Conservation (phyloP, 2,329 filamentous ascomycete genomes). For the Stenocarpella maydis region DNA sequence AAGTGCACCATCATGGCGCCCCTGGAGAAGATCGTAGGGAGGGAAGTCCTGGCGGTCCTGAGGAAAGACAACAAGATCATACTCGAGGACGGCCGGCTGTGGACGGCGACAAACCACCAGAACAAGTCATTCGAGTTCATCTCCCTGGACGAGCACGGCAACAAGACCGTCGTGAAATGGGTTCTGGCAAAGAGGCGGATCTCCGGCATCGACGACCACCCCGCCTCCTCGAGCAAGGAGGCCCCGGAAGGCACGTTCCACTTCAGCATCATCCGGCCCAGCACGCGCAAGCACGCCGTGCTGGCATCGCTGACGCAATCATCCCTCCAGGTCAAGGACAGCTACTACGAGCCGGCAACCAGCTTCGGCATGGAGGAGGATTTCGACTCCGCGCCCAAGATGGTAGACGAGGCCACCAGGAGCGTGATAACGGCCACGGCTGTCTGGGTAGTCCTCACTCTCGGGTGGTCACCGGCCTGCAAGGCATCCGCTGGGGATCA, state of each 20-base stretch:
- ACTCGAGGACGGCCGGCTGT: conserved; percentile 21
- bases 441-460: conserved; percentile 28
- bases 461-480: conserved; percentile 29
- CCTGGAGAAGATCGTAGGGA: neutral
- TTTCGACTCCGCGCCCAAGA: neutral
- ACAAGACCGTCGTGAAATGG: neutral
- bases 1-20: neutral
- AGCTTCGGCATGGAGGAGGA: neutral
- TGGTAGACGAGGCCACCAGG: conserved; percentile 24
- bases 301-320: conserved; percentile 23
- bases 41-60: conserved; percentile 20
- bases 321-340: conserved; percentile 25
- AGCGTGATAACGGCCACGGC: conserved; percentile 13
- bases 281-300: conserved; percentile 26
- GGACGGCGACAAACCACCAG: conserved; percentile 4
- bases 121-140: conserved; percentile 26
- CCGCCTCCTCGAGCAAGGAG: neutral
- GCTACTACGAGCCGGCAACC: conserved; percentile 19
- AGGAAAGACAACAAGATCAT: conserved; percentile 19
- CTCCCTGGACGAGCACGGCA: neutral
- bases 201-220: conserved; percentile 4
- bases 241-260: conserved; percentile 4
- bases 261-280: conserved; percentile 27
- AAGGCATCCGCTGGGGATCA: neutral
- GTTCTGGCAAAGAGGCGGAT: conserved; percentile 8